A percentile compares a stretch with the other conserved stretches of the same genome.
These are phyloP conservation scores for Citrullus amarus DNA, from an alignment of 306 rosid genomes.

Conservation along the genomic window DNA sequence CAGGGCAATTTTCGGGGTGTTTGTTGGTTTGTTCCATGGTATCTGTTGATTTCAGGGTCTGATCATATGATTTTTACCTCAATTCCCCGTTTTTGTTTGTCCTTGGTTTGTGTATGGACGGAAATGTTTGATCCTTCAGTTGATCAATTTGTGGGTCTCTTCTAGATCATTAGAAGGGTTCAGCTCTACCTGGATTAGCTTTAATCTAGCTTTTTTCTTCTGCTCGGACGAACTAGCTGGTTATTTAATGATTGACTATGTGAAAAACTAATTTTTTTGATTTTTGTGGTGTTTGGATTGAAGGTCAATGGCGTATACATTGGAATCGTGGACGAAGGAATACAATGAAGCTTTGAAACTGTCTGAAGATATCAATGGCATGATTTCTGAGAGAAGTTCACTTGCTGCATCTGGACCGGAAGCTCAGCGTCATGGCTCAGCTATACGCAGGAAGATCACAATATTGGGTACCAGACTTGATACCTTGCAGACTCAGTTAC, in stretches of 20 bases:
- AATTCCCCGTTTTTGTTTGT: not conserved
- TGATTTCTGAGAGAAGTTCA: conserved; percentile 75
- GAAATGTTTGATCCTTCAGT: not conserved
- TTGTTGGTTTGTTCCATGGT: not conserved
- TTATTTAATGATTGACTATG: not conserved
- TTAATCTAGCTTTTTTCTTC: conserved; percentile 1
- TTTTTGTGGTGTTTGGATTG: conserved; percentile 4
- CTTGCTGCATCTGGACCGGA: conserved; percentile 74
- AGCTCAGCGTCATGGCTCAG: conserved; percentile 76
- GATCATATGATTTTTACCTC: not conserved
- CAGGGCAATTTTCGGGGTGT: not conserved
- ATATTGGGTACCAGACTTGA: conserved; percentile 95
- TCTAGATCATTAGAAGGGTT: not conserved
- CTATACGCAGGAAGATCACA: conserved; percentile 90
- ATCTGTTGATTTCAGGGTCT: not conserved
- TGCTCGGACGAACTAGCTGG: not conserved
- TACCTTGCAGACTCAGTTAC: conserved; percentile 68
- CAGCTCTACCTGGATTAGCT: not conserved
- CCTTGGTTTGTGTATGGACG: not conserved
- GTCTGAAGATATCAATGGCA: conserved; percentile 73
- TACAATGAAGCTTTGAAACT: conserved; percentile 83
- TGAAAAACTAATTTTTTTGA: not conserved
- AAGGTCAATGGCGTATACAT: conserved; percentile 77
- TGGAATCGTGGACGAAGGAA: conserved; percentile 94
- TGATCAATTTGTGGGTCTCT: not conserved